A percentile compares a stretch with the other conserved stretches of the same genome.
Conservation (phyloP, 192 early-diverging fungal species). For the Pilaira anomala region DNA sequence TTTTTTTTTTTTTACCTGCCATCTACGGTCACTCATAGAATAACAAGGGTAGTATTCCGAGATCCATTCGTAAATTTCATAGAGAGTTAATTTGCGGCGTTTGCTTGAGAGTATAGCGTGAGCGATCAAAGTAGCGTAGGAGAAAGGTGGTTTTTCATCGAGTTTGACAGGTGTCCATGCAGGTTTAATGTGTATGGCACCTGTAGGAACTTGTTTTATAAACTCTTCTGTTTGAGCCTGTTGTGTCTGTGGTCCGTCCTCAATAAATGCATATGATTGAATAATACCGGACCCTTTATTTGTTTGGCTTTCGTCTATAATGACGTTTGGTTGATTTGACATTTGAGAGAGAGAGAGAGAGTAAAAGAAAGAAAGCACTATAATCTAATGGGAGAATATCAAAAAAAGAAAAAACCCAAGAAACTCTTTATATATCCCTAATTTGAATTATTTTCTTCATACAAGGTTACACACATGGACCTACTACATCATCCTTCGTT, state of each 20-base stretch:
- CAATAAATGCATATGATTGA: neutral
- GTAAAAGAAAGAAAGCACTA: too few relatives aligned
- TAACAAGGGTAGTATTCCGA: slow-evolving; percentile 69
- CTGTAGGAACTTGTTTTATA: neutral
- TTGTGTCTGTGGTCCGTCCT: neutral
- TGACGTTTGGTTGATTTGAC: too few relatives aligned
- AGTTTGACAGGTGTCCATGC: slow-evolving; percentile 32
- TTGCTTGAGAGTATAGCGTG: slow-evolving; percentile 69
- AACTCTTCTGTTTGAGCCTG: neutral
- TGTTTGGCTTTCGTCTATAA: neutral
- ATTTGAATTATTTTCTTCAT: too few relatives aligned
- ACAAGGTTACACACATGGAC: too few relatives aligned
- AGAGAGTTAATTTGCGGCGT: slow-evolving; percentile 61
- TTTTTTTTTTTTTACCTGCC: slow-evolving; percentile 60
- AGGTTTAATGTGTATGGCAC: neutral
- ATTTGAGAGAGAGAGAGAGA: too few relatives aligned
- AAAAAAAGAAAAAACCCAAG: too few relatives aligned
- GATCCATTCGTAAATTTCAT: slow-evolving; percentile 83
- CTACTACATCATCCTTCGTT: too few relatives aligned
- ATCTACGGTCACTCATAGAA: slow-evolving; percentile 60
- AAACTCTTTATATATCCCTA: too few relatives aligned
- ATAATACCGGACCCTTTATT: neutral
- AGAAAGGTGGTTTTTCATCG: slow-evolving; percentile 61
- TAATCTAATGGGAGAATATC: too few relatives aligned
- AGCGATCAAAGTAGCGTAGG: slow-evolving; percentile 80